Conservation (phyloP, 192 early-diverging fungal genomes). For the Gryganskiella cystojenkinii region DNA sequence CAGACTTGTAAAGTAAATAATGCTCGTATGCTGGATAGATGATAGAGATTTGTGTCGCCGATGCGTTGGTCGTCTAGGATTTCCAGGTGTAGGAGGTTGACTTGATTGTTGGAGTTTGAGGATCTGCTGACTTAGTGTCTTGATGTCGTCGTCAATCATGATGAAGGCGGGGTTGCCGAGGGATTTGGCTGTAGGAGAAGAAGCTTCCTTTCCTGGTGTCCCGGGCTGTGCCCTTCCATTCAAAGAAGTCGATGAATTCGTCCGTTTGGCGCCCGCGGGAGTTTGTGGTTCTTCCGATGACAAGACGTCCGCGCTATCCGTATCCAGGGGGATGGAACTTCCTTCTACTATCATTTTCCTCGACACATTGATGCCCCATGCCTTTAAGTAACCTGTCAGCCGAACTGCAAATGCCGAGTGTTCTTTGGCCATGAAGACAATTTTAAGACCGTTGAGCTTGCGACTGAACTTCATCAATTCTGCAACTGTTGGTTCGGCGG, state of each 20-base stretch:
- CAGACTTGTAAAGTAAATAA: slow-evolving; percentile 68
- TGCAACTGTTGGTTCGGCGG: slow-evolving; percentile 61
- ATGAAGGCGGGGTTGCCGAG: slow-evolving; percentile 58
- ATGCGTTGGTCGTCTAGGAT: slow-evolving; percentile 31
- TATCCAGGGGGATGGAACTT: neutral
- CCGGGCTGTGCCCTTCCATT: slow-evolving; percentile 9
- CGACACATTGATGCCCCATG: slow-evolving; percentile 62
- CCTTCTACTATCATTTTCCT: slow-evolving; percentile 8
- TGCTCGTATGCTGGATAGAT: slow-evolving; percentile 57
- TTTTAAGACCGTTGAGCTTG: slow-evolving; percentile 54
- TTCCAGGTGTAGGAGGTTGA: slow-evolving; percentile 13
- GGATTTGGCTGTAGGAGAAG: slow-evolving; percentile 9
- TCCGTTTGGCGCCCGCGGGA: slow-evolving; percentile 17
- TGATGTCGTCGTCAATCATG: slow-evolving; percentile 69
- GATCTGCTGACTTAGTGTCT: slow-evolving; percentile 59
- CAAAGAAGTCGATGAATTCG: slow-evolving; percentile 20
- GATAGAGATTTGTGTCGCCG: slow-evolving; percentile 26
- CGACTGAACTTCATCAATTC: slow-evolving; percentile 57
- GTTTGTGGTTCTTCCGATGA: slow-evolving; percentile 10
- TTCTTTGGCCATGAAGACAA: slow-evolving; percentile 59
- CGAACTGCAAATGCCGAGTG: slow-evolving; percentile 65
- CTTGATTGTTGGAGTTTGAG: slow-evolving; percentile 43
- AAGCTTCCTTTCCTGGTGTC: neutral
- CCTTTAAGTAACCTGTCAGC: slow-evolving; percentile 61
- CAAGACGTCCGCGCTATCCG: neutral